phyloP scores from a whole-genome alignment of 2,329 filamentous ascomycete genomes.

The Fusarium longipes region DNA sequence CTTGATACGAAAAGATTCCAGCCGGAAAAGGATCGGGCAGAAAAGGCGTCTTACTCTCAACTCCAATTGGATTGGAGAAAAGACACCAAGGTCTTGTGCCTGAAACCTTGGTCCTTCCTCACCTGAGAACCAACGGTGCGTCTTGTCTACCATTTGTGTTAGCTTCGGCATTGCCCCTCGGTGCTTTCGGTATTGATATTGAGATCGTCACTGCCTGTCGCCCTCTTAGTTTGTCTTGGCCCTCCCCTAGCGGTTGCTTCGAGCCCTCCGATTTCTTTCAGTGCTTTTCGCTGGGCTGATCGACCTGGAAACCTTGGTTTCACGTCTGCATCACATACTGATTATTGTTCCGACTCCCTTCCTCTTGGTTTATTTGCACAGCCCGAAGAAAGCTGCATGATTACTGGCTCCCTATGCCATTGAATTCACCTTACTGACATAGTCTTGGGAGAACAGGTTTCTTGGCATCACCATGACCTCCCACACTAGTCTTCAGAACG shows the following conservation, averaged over 20 bases:
- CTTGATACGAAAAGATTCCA: conserved; percentile 7
- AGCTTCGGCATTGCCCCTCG: conserved; percentile 26
- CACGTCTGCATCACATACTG: conserved; percentile 15
- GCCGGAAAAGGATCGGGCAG: neutral
- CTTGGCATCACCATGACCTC: conserved; percentile 35
- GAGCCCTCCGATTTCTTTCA: conserved; percentile 30
- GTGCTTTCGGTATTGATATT: conserved; percentile 35
- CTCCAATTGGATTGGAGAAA: neutral
- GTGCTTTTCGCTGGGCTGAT: conserved; percentile 28
- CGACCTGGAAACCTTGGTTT: conserved; percentile 31
- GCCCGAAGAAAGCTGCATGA: neutral
- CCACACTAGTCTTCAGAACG: conserved; percentile 38
- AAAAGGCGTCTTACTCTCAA: neutral
- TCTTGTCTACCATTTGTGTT: conserved; percentile 19
- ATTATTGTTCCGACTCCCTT: conserved; percentile 3
- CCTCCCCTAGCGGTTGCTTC: conserved; percentile 16
- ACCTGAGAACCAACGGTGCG: conserved; percentile 17
- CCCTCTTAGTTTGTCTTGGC: conserved; percentile 27
- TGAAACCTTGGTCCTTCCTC: conserved; percentile 20
- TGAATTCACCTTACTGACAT: neutral
- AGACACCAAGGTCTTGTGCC: conserved; percentile 10
- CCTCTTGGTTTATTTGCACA: conserved; percentile 4
- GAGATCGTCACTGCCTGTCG: conserved; percentile 26
- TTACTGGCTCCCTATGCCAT: neutral
- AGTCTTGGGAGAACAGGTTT: neutral